Evolutionary conservation across 495 filamentous ascomycete genomes (phyloP), one percentile per base, ranked within the genome.

Genomic region (Hamigera avellanea): DNA sequence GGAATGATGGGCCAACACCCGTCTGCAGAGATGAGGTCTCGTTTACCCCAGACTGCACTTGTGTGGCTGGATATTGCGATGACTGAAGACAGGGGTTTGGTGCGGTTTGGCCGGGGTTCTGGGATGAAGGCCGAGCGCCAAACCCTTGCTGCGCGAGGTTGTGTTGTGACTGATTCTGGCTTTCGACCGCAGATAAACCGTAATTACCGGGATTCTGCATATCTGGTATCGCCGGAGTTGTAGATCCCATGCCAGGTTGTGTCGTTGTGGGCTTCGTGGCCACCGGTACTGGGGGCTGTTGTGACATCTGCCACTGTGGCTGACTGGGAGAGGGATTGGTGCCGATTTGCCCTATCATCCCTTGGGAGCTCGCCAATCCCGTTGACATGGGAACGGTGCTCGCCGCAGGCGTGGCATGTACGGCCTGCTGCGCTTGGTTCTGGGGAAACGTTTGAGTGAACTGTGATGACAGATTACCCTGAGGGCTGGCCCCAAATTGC

Each of bases 261-360:
- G 6, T 16, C 5, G 14, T 33, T 3, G 31, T 19, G 9, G 31
- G 31, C 31, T 18, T 33, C 4, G 31, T 33, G 4, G 3, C 6
- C n/a, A 33, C 6, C 4, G 31, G 31, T 12, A 6, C 14, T 17
- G 14, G 31, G 17, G 31, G 31, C 31, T 16, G 18, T 25, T 21
- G 33, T 35, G 18, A 17, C 6, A 35, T 12, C 18, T 26, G 33
- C 33, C 33, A 35, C 33, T 35, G 18, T 4, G 33, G 33, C 19
- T 35, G 33, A 15, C 33, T 35, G 7, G 33, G 33, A 35, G 16
- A 25, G 14, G 8, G n/a, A 12, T 9, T 35, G 18, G 5, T 26
- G 14, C 18, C 17, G 10, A 23, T 23, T 9, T 4, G 9, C 5
- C 21, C 9, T 4, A 5, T 23, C 21, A 9, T 9, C 9, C 21